These are phyloP conservation scores for Mycocentrospora acerina DNA, from an alignment of 2,329 filamentous ascomycete genomes.

Conservation along the genomic window DNA sequence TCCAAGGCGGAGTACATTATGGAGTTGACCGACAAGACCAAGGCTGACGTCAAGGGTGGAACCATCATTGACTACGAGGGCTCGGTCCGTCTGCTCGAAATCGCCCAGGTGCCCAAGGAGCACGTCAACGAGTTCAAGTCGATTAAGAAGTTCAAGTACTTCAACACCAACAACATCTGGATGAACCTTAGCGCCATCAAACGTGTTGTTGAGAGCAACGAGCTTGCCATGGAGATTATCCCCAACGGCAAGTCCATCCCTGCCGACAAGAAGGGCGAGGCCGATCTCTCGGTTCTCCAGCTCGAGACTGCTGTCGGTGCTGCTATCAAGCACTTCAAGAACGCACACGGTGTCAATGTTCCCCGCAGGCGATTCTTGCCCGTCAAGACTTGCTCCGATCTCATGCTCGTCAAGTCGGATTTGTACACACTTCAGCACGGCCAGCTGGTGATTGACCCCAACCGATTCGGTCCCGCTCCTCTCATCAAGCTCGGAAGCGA, in stretches of 20 bases:
- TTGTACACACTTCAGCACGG: constrained; percentile 98
- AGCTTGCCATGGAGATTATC: constrained; percentile 99
- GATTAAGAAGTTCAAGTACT: constrained; percentile 99
- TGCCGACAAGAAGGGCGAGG: constrained; percentile 99
- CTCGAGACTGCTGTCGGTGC: constrained; percentile 98
- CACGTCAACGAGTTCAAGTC: constrained; percentile 99
- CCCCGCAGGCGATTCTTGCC: constrained; percentile 97
- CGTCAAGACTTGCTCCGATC: constrained; percentile 99
- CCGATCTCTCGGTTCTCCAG: constrained; percentile 95
- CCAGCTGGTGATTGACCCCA: constrained; percentile 94
- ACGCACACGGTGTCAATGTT: constrained; percentile 98
- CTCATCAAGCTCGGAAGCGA: constrained; percentile 98
- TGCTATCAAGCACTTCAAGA: constrained; percentile 97
- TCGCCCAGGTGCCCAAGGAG: constrained; percentile 99
- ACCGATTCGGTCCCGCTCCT: constrained; percentile 92
- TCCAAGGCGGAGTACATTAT: constrained; percentile 98
- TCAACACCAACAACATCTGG: constrained; percentile 99
- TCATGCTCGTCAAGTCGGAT: constrained; percentile 99
- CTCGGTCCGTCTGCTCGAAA: constrained; percentile 93
- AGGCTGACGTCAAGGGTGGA: constrained; percentile 99
- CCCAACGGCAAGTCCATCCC: constrained; percentile 98
- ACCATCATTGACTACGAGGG: constrained; percentile 99
- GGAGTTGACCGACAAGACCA: constrained; percentile 99
- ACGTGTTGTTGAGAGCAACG: constrained; percentile 97
- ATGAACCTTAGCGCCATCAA: constrained; percentile 97